These are phyloP conservation scores for Potentilla sterilis DNA, from an alignment of 306 rosid genomes.

Conservation along the genomic window DNA sequence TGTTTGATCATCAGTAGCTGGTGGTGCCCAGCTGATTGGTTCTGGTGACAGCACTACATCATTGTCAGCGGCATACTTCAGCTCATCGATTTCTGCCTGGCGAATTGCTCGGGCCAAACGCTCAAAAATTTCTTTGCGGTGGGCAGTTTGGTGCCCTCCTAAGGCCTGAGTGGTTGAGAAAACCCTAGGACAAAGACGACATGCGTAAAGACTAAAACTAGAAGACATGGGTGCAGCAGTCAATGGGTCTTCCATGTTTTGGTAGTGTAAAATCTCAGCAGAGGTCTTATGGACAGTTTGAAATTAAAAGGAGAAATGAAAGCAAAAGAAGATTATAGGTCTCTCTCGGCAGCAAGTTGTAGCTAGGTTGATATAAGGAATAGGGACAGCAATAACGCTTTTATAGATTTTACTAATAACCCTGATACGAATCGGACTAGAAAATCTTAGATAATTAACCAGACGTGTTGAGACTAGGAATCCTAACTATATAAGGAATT, in stretches of 20 bases:
- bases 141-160: constrained; percentile 45
- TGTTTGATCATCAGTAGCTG: not conserved
- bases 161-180: constrained; percentile 27
- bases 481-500: constrained; percentile 10
- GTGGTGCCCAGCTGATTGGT: not conserved
- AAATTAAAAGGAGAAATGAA: not conserved
- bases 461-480: not conserved
- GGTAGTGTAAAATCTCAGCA: not conserved
- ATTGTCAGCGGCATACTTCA: not conserved
- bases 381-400: not conserved
- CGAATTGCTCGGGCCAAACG: not conserved
- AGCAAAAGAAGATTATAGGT: too few species aligned
- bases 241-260: not conserved
- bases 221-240: not conserved
- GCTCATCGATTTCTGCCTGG: not conserved
- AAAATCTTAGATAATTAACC: not conserved
- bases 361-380: not conserved
- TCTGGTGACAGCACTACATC: not conserved
- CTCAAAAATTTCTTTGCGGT: constrained; percentile 8
- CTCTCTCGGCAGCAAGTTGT: not conserved
- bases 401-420: not conserved
- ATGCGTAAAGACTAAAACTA: not conserved
- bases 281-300: not conserved
- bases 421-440: not conserved
- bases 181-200: constrained; percentile 18